These are phyloP conservation scores for Annona cherimola DNA, from an alignment of 164 flowering plant genomes.

Conservation along the genomic window DNA sequence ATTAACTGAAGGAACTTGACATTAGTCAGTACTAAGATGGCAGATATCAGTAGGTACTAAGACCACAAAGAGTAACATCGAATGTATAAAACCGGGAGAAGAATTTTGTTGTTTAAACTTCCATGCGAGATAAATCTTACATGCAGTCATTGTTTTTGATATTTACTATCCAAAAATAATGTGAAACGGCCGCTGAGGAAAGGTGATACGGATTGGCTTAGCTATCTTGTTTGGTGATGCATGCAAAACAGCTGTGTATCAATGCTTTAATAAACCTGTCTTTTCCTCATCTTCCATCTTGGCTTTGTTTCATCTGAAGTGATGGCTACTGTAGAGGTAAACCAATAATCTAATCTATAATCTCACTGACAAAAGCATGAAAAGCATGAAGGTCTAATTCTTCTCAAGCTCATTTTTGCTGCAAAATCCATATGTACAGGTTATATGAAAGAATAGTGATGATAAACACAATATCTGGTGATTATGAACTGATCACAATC, in stretches of 20 bases:
- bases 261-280: neutral
- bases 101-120: neutral
- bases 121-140: neutral
- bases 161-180: neutral
- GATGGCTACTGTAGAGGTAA: too few relatives aligned
- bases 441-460: neutral
- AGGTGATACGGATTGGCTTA: neutral
- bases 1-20: too few relatives aligned
- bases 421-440: neutral
- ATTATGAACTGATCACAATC: neutral
- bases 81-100: too few relatives aligned
- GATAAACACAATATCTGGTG: neutral
- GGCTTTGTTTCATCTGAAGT: too few relatives aligned
- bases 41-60: too few relatives aligned
- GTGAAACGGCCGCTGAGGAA: neutral
- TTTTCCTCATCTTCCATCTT: neutral
- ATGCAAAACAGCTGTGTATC: neutral
- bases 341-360: too few relatives aligned
- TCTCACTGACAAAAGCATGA: too few relatives aligned
- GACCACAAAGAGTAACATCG: too few relatives aligned
- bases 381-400: too few relatives aligned
- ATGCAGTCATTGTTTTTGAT: neutral
- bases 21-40: too few relatives aligned
- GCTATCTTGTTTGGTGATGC: neutral
- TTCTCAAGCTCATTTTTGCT: neutral